These are phyloP conservation scores for Aspergillus ochraceus DNA, from an alignment of 2,329 filamentous ascomycete species.

Conservation along the genomic window DNA sequence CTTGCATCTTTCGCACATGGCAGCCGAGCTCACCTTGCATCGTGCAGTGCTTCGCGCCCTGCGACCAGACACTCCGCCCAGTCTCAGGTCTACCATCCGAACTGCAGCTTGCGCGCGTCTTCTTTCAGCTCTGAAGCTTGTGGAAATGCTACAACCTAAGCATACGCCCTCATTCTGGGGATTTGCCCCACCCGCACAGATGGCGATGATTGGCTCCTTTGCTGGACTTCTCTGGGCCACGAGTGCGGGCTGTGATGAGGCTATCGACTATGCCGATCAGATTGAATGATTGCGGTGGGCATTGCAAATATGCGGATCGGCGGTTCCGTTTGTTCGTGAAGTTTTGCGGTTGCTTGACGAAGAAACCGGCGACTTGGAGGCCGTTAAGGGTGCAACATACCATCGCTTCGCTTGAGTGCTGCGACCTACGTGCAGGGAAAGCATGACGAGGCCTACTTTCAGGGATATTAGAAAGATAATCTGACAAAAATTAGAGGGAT, in stretches of 20 bases:
- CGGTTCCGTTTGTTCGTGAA: conserved; percentile 11
- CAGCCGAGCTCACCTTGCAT: conserved; percentile 14
- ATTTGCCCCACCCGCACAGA: conserved; percentile 45
- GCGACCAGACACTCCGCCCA: conserved; percentile 9
- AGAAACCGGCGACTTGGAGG: conserved; percentile 9
- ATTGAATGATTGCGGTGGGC: conserved; percentile 45
- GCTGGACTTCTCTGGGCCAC: conserved; percentile 42
- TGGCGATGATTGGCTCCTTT: conserved; percentile 44
- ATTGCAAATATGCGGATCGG: conserved; percentile 32
- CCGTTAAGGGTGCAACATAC: conserved; percentile 2
- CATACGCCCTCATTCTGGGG: conserved; percentile 52
- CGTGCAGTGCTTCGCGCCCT: conserved; percentile 13
- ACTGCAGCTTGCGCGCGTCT: conserved; percentile 46
- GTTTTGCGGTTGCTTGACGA: conserved; percentile 12
- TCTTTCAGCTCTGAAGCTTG: conserved; percentile 46
- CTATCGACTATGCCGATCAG: conserved; percentile 34
- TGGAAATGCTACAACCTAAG: conserved; percentile 45
- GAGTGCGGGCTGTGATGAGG: conserved; percentile 33
- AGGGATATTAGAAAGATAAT: too few species aligned
- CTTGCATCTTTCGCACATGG: conserved; percentile 9
- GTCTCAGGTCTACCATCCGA: conserved; percentile 32
- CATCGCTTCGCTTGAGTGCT: background rate
- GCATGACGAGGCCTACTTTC: too few species aligned
- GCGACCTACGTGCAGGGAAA: too few species aligned
- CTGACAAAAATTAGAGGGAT: too few species aligned